Base-by-base conservation (phyloP, 2,329 filamentous ascomycete species). In the Teratosphaeria destructans region DNA sequence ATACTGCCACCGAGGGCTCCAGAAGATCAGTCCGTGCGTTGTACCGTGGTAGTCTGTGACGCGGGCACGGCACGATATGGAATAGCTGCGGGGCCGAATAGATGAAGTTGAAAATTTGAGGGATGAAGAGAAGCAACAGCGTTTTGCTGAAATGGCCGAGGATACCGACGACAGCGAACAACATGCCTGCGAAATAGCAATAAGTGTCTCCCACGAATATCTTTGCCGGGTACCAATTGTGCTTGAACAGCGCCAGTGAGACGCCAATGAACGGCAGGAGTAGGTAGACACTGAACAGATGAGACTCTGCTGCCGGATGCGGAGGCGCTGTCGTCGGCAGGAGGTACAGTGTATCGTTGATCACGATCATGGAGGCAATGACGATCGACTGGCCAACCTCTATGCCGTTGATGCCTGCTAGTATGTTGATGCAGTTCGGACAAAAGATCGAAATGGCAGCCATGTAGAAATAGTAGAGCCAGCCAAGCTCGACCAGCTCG, bases 111-210 rank as follows among this genome's bases (percentile, higher is more conserved):
- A 95, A 91, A 68, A 95, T 88, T 76, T 99, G 94, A 14, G 94
- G 94, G 47, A 96, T 81, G 66, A 99, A 87, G 8, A 99, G 81
- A 56, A 99, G 82, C 59, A 96, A 82, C 54, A 99, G 82, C 0
- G 94, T 99, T 77, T 99, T 99, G 78, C 89, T 95, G 78, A 99
- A 99, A 77, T 99, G 94, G 27, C 94, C 94, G 57, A 96, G 82
- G 70, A 99, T 97, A 64, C 90, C 91, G 65, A 97, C 94, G 53
- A 96, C 92, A 58, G 93, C 94, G 72, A 99, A 99, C 47, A 97
- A 89, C 91, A 99, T 99, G 66, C 94, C 94, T 0, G 94, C 94
- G 74, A 99, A 96, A 77, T 99, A 99, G 81, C 94, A 99, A 81
- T 97, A 99, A 3, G 94, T 99, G 75, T 99, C 94, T 59, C 94